A percentile compares a stretch with the other conserved stretches of the same genome.
Conservation (phyloP, 2,329 filamentous ascomycete species). For the Colletotrichum eleusines region DNA sequence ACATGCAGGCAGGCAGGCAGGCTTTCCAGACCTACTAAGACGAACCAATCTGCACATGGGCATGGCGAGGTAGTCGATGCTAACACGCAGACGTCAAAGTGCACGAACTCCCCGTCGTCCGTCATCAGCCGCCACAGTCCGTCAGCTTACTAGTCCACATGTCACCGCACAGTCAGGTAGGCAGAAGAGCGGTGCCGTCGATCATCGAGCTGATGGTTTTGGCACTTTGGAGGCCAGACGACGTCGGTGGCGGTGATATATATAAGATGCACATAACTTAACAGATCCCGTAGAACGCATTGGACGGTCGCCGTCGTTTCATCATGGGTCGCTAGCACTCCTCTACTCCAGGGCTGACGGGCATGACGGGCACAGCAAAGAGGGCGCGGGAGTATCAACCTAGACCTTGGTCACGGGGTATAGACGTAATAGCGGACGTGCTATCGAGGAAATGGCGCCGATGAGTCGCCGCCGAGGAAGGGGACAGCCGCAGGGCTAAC, state of each 20-base stretch:
- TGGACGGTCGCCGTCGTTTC: slow-evolving; percentile 27
- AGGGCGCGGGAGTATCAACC: not conserved
- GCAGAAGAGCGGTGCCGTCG: not conserved
- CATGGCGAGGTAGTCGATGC: not conserved
- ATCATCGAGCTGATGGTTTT: slow-evolving; percentile 3
- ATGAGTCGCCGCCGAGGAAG: slow-evolving; percentile 9
- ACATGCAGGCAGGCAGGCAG: not conserved
- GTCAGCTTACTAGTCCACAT: not conserved
- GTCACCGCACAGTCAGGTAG: slow-evolving; percentile 3
- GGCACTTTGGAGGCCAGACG: not conserved
- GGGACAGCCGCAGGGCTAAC: not conserved
- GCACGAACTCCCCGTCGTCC: not conserved
- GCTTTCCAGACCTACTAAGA: not conserved
- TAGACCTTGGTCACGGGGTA: slow-evolving; percentile 2
- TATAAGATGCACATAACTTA: slow-evolving; percentile 11
- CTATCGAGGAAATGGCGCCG: slow-evolving; percentile 2
- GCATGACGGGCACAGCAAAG: not conserved
- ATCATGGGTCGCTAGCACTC: slow-evolving; percentile 7
- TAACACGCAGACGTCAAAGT: slow-evolving; percentile 4
- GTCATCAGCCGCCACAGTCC: not conserved
- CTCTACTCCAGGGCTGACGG: slow-evolving; percentile 6
- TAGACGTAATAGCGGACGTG: not conserved
- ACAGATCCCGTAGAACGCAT: slow-evolving; percentile 4
- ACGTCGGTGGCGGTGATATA: not conserved
- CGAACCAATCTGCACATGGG: slow-evolving; percentile 1